Base-by-base conservation (phyloP, 208 protist genomes). In the Acanthamoeba castellanii region DNA sequence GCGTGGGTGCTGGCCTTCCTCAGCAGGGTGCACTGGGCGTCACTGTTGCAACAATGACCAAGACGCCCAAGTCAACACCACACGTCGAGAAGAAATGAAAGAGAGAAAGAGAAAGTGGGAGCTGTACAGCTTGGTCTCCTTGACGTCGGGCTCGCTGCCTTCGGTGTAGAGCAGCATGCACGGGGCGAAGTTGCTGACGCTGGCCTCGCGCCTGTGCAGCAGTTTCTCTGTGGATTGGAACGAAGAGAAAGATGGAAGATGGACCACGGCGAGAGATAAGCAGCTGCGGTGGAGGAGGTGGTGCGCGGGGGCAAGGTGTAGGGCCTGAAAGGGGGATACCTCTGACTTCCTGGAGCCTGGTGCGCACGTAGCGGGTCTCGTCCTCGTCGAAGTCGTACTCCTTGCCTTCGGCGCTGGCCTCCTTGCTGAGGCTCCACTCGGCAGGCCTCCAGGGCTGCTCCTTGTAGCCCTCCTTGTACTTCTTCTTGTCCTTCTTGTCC, bases 401-500 rank as follows among this genome's bases (percentile, higher is more conserved):
- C 66, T 74, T 74, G 66, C 66, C 66, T 61, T 61, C 16, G 55
- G 11, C 55, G 16, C 20, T 61, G 55, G 55, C 66, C 66, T 74
- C 66, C 22, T 37, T 74, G 66, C 66, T n/a, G n/a, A 74, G 66
- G 66, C 66, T 74, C 66, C 22, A 37, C 66, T 74, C 66, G 27
- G 66, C 66, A 18, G 66, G 66, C 66, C 66, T 74, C 66, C 66
- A 74, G 3, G 66, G 66, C n/a, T 42, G 66, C 66, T 74, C 66
- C n/a, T 74, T 27, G n/a, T 74, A n/a, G 27, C 32, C 22, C 3
- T 37, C 66, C 66, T 74, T 74, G 66, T 74, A n/a, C 66, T 74
- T 74, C 66, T 74, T 74, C 66, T 74, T 74, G 66, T 74, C 66
- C 66, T 74, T 74, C 66, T 74, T 74, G 55, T 61, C 55, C 55